A percentile compares a stretch with the other conserved stretches of the same genome.
These are phyloP conservation scores for Dryas drummondii DNA, from an alignment of 306 rosid species.

Conservation along the genomic window DNA sequence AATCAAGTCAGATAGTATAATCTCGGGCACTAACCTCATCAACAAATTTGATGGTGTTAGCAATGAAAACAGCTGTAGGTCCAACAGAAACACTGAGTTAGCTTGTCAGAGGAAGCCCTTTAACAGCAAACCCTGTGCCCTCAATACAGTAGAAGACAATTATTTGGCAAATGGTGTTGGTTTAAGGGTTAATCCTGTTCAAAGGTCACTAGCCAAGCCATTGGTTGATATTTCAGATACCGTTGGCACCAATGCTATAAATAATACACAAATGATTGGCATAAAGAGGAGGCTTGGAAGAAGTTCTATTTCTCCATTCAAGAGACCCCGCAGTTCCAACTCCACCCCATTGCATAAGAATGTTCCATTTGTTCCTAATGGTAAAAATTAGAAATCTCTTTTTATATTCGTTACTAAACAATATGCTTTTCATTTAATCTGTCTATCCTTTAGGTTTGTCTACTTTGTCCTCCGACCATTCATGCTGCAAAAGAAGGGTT, in stretches of 20 bases:
- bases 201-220: conserved; percentile 40
- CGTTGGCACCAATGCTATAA: conserved; percentile 30
- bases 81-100: conserved; percentile 24
- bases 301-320: conserved; percentile 64
- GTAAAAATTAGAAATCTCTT: conserved; percentile 35
- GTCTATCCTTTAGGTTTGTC: conserved; percentile 54
- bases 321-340: conserved; percentile 70
- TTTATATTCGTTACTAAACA: conserved; percentile 20
- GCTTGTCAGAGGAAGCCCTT: conserved; percentile 37
- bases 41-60: conserved; percentile 63
- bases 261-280: conserved; percentile 26
- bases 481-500: conserved; percentile 54
- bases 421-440: conserved; percentile 29
- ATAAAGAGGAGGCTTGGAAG: conserved; percentile 64
- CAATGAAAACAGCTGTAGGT: conserved; percentile 32
- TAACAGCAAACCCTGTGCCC: conserved; percentile 20
- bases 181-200: conserved; percentile 36
- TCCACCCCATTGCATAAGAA: conserved; percentile 46
- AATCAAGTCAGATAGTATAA: conserved; percentile 34
- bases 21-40: conserved; percentile 63
- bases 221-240: conserved; percentile 68
- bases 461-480: conserved; percentile 42
- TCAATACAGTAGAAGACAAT: conserved; percentile 20
- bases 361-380: conserved; percentile 36
- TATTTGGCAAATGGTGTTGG: conserved; percentile 35